A percentile compares a stretch with the other conserved stretches of the same genome.
These are phyloP conservation scores for Nevesoporus exiguus DNA, from an alignment of 768 basidiomycete species.

Conservation along the genomic window DNA sequence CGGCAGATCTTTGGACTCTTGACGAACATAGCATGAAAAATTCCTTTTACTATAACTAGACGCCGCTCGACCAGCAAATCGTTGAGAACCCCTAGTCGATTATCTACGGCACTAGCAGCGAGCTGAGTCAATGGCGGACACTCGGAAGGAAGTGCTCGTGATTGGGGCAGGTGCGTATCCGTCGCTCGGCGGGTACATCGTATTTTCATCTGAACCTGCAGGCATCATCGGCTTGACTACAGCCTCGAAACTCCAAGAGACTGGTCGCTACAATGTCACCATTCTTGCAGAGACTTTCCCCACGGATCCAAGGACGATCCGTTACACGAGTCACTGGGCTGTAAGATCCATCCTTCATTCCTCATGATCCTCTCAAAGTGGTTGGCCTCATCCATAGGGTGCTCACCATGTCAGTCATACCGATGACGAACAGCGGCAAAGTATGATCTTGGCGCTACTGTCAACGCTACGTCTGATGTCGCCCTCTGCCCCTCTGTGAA, in stretches of 20 bases:
- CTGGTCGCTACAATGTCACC: conserved; percentile 54
- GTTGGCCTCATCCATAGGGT: conserved; percentile 43
- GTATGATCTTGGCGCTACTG: conserved; percentile 32
- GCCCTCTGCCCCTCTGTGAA: background rate
- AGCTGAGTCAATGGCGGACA: background rate
- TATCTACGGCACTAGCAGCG: background rate
- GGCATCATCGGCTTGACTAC: conserved; percentile 75
- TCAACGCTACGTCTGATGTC: background rate
- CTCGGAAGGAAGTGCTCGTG: background rate
- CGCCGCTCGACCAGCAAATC: no score
- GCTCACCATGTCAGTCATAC: conserved; percentile 68
- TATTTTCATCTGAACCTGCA: conserved; percentile 21
- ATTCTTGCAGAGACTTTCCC: conserved; percentile 68
- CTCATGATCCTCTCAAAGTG: background rate
- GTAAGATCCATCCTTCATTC: conserved; percentile 36
- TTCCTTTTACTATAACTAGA: no score
- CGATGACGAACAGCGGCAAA: conserved; percentile 46
- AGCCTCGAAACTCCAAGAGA: conserved; percentile 62
- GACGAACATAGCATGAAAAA: no score
- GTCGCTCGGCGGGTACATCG: no score
- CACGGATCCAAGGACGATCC: conserved; percentile 61
- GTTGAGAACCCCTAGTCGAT: no score
- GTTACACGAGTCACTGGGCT: conserved; percentile 77
- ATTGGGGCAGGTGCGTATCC: conserved; percentile 2
- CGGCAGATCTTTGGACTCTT: no score